Evolutionary conservation across 176 grass and related monocot genomes (phyloP), one percentile per base, ranked within the genome.

Genomic region (Oryza glaberrima): DNA sequence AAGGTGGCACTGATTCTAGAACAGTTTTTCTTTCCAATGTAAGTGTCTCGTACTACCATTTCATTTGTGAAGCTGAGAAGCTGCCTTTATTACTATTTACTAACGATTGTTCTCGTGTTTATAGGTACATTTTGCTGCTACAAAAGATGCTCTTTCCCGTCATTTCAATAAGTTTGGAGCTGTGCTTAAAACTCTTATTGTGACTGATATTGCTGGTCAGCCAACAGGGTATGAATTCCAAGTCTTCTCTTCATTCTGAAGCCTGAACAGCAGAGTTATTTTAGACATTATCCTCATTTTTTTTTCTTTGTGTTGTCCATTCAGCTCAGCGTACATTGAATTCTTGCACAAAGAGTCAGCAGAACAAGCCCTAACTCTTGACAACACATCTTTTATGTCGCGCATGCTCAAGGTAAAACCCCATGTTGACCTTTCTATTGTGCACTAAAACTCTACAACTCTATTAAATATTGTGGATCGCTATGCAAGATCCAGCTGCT

Each of bases 121-220:
- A 65, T 65, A 95, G 93, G 93, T 95, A 64, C 93, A 95, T 83
- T 95, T 95, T 79, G 93, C 77, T 82, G 93, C 93, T 75, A 92
- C 93, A 47, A 99, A 99, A 91, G 96, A 99, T 82, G 81, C 90
- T 76, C 93, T 99, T 85, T 87, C 93, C 80, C 86, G 96, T 58
- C 96, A 96, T 69, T 99, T 99, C 84, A 99, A 91, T 85, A 96
- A 94, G 75, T 99, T 92, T 84, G 96, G 96, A 44, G 93, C 92
- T 16, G 75, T 99, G 26, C 86, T 94, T 46, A 99, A 99, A 91
- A 92, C 94, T 52, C 86, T 94, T 73, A 89, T 99, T 85, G 73
- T 99, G 44, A 82, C 91, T 72, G 96, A 98, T 89, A 68, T 83
- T 54, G 91, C 93, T 84, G 91, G 96, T 82, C 93, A 96, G 73